A percentile compares a stretch with the other conserved stretches of the same genome.
phyloP scores from a whole-genome alignment of 2,329 filamentous ascomycete genomes.

The Microcyclosporella mali region DNA sequence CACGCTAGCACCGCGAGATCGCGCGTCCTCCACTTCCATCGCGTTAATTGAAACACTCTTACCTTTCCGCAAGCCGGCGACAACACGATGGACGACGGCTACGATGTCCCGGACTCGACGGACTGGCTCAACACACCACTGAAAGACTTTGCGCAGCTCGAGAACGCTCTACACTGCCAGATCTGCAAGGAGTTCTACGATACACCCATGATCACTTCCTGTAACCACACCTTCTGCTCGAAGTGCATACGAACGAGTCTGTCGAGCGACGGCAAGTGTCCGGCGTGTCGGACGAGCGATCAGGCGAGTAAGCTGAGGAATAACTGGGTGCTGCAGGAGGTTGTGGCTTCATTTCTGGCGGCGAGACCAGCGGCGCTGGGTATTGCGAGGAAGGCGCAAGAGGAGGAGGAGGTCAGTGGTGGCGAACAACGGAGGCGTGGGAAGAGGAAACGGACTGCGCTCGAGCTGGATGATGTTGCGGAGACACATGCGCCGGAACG shows the following conservation, averaged over 20 bases:
- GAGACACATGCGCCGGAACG: slow-evolving; percentile 20
- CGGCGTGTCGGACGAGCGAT: slow-evolving; percentile 69
- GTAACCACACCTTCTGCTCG: slow-evolving; percentile 94
- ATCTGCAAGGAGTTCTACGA: slow-evolving; percentile 97
- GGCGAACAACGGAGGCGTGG: slow-evolving; percentile 21
- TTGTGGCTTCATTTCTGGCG: slow-evolving; percentile 69
- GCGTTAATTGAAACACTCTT: too few relatives aligned
- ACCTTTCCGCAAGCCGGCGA: too few relatives aligned
- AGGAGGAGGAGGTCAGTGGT: slow-evolving; percentile 18
- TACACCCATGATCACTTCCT: slow-evolving; percentile 91
- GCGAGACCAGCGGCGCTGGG: slow-evolving; percentile 58
- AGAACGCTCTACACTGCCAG: slow-evolving; percentile 84
- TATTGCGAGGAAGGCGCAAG: slow-evolving; percentile 47
- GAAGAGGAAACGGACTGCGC: slow-evolving; percentile 49
- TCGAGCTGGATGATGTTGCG: slow-evolving; percentile 30
- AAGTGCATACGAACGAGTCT: slow-evolving; percentile 86
- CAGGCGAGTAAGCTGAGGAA: slow-evolving; percentile 79
- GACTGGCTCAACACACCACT: slow-evolving; percentile 74
- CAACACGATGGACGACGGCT: slow-evolving; percentile 16
- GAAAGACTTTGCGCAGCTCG: slow-evolving; percentile 61
- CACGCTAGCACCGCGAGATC: too few relatives aligned
- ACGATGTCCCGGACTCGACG: slow-evolving; percentile 65
- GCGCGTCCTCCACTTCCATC: too few relatives aligned
- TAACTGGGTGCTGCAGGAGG: slow-evolving; percentile 79
- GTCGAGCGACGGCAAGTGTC: slow-evolving; percentile 77